Evolutionary conservation across 1,139 yeast species (phyloP).

Genomic region (Scheffersomyces lignicola): DNA sequence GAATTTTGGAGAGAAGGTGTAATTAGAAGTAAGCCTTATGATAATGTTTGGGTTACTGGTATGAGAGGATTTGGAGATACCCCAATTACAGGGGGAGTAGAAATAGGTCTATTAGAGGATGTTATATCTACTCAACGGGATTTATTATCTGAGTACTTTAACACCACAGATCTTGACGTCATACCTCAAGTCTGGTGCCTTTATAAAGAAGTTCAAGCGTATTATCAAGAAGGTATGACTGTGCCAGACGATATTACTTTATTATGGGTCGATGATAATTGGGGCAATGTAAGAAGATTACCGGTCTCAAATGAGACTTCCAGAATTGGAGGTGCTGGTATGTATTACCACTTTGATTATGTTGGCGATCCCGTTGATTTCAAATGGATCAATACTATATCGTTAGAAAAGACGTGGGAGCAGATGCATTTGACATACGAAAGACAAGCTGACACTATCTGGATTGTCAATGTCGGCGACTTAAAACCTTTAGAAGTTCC

Average conservation of each 20-base stretch:
- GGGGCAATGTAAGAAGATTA: slow-evolving; percentile 20
- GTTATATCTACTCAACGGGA: slow-evolving; percentile 15
- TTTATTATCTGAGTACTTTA: slow-evolving; percentile 12
- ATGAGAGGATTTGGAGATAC: slow-evolving; percentile 20
- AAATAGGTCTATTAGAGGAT: slow-evolving; percentile 13
- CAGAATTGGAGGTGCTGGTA: slow-evolving; percentile 19
- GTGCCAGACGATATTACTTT: slow-evolving; percentile 20
- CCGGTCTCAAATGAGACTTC: slow-evolving; percentile 15
- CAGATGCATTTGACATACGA: slow-evolving; percentile 16
- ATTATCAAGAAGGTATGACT: slow-evolving; percentile 17
- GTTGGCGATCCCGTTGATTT: slow-evolving; percentile 18
- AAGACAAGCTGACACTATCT: slow-evolving; percentile 12
- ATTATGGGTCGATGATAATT: slow-evolving; percentile 20
- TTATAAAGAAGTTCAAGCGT: slow-evolving; percentile 19
- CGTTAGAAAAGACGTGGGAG: slow-evolving; percentile 15
- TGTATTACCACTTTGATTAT: slow-evolving; percentile 19
- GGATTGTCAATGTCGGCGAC: slow-evolving; percentile 19
- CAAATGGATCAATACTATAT: slow-evolving; percentile 18
- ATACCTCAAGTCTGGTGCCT: slow-evolving; percentile 20
- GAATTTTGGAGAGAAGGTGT: slow-evolving; percentile 18
- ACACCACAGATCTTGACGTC: slow-evolving; percentile 11
- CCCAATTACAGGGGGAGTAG: slow-evolving; percentile 16
- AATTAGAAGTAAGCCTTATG: slow-evolving; percentile 15
- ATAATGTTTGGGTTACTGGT: slow-evolving; percentile 18
- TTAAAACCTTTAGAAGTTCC: slow-evolving; percentile 17